These are phyloP conservation scores for Polyrhizophydium stewartii DNA, from an alignment of 371 early-diverging fungal genomes.

Conservation along the genomic window DNA sequence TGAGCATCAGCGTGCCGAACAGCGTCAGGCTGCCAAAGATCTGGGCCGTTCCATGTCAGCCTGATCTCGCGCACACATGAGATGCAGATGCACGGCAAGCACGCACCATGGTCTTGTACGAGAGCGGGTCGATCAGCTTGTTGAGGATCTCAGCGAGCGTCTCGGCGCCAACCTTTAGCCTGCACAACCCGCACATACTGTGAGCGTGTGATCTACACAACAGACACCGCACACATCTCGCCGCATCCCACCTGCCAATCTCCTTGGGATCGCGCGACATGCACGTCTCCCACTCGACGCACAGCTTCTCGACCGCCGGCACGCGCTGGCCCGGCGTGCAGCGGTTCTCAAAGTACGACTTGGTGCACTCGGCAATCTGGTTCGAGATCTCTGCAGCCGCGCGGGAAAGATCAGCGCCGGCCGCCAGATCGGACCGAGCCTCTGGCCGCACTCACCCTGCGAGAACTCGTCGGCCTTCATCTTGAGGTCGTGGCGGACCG, in stretches of 20 bases:
- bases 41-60: neutral
- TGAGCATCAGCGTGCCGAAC: slow-evolving; percentile 28
- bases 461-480: slow-evolving; percentile 64
- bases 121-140: slow-evolving; percentile 75
- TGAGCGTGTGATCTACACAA: slow-evolving; percentile 20
- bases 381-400: slow-evolving; percentile 43
- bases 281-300: slow-evolving; percentile 75
- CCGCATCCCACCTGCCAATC: slow-evolving; percentile 52
- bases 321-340: slow-evolving; percentile 70
- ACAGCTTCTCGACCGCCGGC: slow-evolving; percentile 72
- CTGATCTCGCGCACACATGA: neutral
- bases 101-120: slow-evolving; percentile 69
- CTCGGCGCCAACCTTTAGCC: slow-evolving; percentile 66
- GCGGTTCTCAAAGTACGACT: slow-evolving; percentile 66
- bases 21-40: slow-evolving; percentile 28
- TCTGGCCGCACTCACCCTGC: slow-evolving; percentile 28
- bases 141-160: slow-evolving; percentile 76
- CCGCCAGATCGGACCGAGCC: neutral
- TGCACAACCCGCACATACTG: slow-evolving; percentile 20
- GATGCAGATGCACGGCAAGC: neutral
- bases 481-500: slow-evolving; percentile 61
- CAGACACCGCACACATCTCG: neutral
- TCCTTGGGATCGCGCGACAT: slow-evolving; percentile 70
- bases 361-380: slow-evolving; percentile 62
- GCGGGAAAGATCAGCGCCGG: neutral